A percentile compares a stretch with the other conserved stretches of the same genome.
Conservation (phyloP, 176 grass and related monocot genomes). For the Carex littledalei region DNA sequence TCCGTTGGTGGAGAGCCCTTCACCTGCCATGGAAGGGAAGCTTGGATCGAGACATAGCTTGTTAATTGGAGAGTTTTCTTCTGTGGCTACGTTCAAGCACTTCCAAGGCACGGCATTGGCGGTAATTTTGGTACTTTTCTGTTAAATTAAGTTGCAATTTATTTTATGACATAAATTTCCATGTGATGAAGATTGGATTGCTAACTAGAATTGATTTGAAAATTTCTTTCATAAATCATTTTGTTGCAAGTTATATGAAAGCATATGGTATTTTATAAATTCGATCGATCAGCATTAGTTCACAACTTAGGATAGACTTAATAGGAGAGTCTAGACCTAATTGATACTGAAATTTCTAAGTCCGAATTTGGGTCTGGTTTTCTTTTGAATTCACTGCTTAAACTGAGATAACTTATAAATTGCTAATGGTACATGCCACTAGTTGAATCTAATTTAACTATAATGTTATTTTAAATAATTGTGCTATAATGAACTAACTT, state of each 20-base stretch:
- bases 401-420: too few species aligned
- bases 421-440: too few species aligned
- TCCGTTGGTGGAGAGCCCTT: slow-evolving; percentile 46
- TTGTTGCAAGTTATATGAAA: neutral
- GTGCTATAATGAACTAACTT: too few species aligned
- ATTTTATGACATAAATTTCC: neutral
- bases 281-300: neutral
- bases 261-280: neutral
- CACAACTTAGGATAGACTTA: neutral
- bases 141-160: neutral
- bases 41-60: slow-evolving; percentile 25
- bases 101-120: slow-evolving; percentile 64
- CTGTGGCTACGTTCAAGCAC: slow-evolving; percentile 65
- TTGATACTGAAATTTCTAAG: too few species aligned
- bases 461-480: too few species aligned
- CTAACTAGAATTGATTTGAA: neutral
- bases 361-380: too few species aligned
- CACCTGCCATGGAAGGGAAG: slow-evolving; percentile 14
- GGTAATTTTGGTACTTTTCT: slow-evolving; percentile 27
- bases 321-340: neutral
- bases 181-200: neutral
- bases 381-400: too few species aligned
- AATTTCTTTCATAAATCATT: neutral
- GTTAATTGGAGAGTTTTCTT: slow-evolving; percentile 48
- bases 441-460: too few species aligned